Base-by-base conservation (phyloP, 208 protist genomes). In the Blastocrithidia nonstop region DNA sequence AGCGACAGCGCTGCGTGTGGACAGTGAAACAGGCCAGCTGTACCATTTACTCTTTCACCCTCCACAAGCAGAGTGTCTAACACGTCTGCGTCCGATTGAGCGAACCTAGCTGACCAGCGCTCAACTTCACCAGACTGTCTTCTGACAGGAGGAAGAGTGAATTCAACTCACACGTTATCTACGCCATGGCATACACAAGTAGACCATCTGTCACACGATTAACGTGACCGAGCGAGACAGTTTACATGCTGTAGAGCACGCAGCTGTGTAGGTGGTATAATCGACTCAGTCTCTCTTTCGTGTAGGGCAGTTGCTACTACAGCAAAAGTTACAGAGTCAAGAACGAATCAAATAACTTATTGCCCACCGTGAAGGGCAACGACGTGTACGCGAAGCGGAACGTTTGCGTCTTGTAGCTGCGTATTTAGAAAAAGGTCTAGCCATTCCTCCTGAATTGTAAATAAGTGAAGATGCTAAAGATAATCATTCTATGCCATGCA, bases 21-120 rank as follows among this genome's bases (percentile, higher is more conserved):
- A 93, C 50, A 41, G 52, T 27, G 83, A 88, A 50, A 88, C 75
- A 3, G 61, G 69, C 17, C 60, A 69, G 37, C 57, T 73, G 46
- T 93, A 87, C 57, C 83, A 93, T 58, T 71, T 93, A 63, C 53
- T 66, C 17, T 84, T 80, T 61, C 32, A 61, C 47, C 83, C 78
- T 2, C 83, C 83, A 31, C 83, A 78, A 3, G 40, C 52, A 23
- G 71, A 78, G 16, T 72, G 83, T 9, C 45, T 79, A 45, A 71
- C 78, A 22, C 72, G 67, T 54, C 36, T 93, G 21, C 57, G 77
- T 16, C 66, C 65, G 54, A 27, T 72, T 2, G 78, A 87, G 25
- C 75, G 83, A 39, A 77, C 76, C 0, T 46, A 53, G 23, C 58
- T 50, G 19, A 62, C 60, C 54, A 70, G 79, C 5, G 65, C 77